A percentile compares a stretch with the other conserved stretches of the same genome.
Conservation (phyloP, 1,284 basidiomycete genomes). For the Melanopsichium pennsylvanicum region DNA sequence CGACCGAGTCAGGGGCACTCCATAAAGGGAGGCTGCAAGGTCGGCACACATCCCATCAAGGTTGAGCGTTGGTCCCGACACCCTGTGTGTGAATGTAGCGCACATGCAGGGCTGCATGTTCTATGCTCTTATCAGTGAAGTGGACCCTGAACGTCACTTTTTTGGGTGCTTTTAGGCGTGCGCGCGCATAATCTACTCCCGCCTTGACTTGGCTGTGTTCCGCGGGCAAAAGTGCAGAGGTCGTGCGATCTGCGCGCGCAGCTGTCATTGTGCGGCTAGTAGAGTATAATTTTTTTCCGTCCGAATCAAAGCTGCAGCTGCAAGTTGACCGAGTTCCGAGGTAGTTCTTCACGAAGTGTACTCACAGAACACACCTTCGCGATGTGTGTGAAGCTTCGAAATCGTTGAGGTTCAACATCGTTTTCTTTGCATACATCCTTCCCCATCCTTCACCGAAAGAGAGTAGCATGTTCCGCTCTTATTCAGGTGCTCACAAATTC, state of each 20-base stretch:
- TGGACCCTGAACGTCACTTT: constrained; percentile 29
- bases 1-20: too few relatives aligned
- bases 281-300: constrained; percentile 21
- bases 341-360: background rate
- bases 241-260: constrained; percentile 26
- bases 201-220: constrained; percentile 14
- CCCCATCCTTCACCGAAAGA: background rate
- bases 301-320: constrained; percentile 1
- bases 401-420: background rate
- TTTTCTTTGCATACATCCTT: background rate
- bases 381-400: too few relatives aligned
- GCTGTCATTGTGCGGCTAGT: constrained; percentile 1
- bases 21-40: too few relatives aligned
- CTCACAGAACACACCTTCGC: constrained; percentile 2
- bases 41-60: too few relatives aligned
- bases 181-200: too few relatives aligned
- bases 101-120: constrained; percentile 30
- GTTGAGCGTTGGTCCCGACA: background rate
- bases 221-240: background rate
- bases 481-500: background rate
- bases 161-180: background rate
- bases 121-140: constrained; percentile 19
- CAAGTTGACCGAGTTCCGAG: constrained; percentile 28
- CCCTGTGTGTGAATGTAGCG: background rate
- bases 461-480: constrained; percentile 1